Percentiles rank a stretch among this genome's conserved stretches.
phyloP scores from a whole-genome alignment of 2,329 filamentous ascomycete genomes.

The Monosporascus sp. region DNA sequence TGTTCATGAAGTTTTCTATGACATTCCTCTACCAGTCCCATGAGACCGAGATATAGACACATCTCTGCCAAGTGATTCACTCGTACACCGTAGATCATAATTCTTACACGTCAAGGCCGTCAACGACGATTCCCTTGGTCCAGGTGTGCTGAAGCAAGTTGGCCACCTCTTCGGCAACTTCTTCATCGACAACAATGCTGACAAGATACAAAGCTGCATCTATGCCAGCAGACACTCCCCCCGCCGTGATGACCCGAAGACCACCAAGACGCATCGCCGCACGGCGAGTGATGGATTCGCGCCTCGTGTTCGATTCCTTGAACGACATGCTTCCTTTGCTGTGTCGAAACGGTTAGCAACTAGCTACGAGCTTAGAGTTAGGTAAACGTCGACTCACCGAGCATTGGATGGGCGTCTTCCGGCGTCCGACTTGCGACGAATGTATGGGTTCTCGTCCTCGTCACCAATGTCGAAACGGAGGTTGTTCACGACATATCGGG shows the following conservation, averaged over 20 bases:
- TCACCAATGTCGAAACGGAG: conserved; percentile 80
- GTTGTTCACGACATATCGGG: conserved; percentile 86
- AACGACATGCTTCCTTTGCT: conserved; percentile 82
- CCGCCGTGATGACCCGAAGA: conserved; percentile 71
- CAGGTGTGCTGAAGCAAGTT: conserved; percentile 76
- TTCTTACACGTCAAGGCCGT: conserved; percentile 73
- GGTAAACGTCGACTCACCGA: conserved; percentile 39
- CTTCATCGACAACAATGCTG: conserved; percentile 74
- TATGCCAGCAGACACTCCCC: conserved; percentile 73
- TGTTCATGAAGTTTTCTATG: conserved; percentile 8
- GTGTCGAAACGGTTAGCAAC: conserved; percentile 18
- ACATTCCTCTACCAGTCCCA: conserved; percentile 6
- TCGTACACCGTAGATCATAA: conserved; percentile 10
- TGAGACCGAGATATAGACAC: conserved; percentile 11
- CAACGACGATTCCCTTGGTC: conserved; percentile 80
- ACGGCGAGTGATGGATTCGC: conserved; percentile 76
- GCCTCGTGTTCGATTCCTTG: conserved; percentile 67
- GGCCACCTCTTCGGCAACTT: conserved; percentile 70
- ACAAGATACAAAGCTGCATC: conserved; percentile 84
- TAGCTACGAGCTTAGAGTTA: not conserved
- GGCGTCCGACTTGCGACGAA: conserved; percentile 67
- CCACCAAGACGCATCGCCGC: conserved; percentile 68
- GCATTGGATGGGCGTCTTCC: conserved; percentile 57
- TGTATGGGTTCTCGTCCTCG: conserved; percentile 78
- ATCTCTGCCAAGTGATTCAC: conserved; percentile 7